These are phyloP conservation scores for Pseudogymnoascus sp. DNA, from an alignment of 2,329 filamentous ascomycete genomes.

Conservation along the genomic window DNA sequence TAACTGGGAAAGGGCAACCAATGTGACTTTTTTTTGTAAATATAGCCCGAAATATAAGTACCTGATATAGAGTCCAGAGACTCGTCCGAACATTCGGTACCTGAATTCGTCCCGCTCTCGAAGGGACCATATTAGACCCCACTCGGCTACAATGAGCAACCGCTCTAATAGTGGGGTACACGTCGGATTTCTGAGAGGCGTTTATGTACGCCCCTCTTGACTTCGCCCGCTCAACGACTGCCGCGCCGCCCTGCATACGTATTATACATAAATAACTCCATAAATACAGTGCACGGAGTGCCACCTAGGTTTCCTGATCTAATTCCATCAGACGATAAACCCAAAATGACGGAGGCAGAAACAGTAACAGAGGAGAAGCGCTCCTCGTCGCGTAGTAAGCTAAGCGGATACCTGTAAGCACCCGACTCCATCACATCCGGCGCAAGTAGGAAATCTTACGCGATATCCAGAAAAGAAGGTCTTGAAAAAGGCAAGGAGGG, in stretches of 20 bases:
- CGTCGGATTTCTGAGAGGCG: background rate
- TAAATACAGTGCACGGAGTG: background rate
- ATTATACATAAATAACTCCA: background rate
- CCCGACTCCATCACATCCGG: background rate
- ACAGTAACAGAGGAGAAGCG: constrained; percentile 7
- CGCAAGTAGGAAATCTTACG: background rate
- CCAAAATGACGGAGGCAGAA: background rate
- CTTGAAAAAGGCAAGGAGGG: constrained; percentile 20
- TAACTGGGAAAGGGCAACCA: background rate
- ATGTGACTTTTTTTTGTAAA: background rate
- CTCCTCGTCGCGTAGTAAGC: background rate
- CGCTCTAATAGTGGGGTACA: background rate
- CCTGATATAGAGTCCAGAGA: background rate
- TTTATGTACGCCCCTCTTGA: constrained; percentile 3
- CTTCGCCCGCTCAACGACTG: background rate
- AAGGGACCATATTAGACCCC: background rate
- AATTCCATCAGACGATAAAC: background rate
- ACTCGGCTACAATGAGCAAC: background rate
- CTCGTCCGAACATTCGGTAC: background rate
- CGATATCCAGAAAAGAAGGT: background rate
- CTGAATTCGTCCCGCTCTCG: background rate
- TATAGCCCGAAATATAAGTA: background rate
- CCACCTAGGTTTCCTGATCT: background rate
- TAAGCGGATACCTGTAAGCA: background rate
- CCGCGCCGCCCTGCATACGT: constrained; percentile 1